phyloP scores from a whole-genome alignment of 2,329 filamentous ascomycete species.

The Trichoderma koningiopsis region DNA sequence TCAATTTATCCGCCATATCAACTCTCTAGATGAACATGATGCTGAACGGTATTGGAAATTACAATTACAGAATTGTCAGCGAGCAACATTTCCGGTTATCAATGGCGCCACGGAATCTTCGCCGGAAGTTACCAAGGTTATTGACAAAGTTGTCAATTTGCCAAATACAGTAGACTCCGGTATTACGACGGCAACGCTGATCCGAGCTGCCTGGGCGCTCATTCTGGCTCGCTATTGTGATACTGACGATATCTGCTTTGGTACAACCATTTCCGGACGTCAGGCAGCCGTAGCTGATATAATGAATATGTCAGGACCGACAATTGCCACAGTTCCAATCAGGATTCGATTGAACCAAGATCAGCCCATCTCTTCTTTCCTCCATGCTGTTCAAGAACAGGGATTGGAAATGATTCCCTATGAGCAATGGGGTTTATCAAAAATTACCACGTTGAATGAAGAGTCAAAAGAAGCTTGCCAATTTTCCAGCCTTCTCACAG shows the following conservation, averaged over 20 bases:
- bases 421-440: constrained; percentile 31
- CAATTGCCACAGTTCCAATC: constrained; percentile 16
- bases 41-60: neutral
- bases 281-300: constrained; percentile 26
- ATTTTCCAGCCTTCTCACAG: constrained; percentile 29
- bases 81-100: neutral
- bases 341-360: constrained; percentile 3
- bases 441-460: constrained; percentile 27
- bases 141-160: neutral
- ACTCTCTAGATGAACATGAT: neutral
- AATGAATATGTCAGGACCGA: constrained; percentile 27
- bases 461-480: constrained; percentile 25
- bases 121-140: neutral
- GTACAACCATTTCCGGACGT: constrained; percentile 28
- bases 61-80: neutral
- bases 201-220: constrained; percentile 37
- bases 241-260: constrained; percentile 30
- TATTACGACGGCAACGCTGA: constrained; percentile 29
- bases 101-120: neutral
- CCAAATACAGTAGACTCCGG: neutral
- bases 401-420: constrained; percentile 26
- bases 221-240: constrained; percentile 42
- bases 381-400: constrained; percentile 25
- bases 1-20: too few species aligned
- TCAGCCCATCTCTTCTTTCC: constrained; percentile 11